These are phyloP conservation scores for Lipomyces sp. DNA, from an alignment of 805 yeast species.

Conservation along the genomic window DNA sequence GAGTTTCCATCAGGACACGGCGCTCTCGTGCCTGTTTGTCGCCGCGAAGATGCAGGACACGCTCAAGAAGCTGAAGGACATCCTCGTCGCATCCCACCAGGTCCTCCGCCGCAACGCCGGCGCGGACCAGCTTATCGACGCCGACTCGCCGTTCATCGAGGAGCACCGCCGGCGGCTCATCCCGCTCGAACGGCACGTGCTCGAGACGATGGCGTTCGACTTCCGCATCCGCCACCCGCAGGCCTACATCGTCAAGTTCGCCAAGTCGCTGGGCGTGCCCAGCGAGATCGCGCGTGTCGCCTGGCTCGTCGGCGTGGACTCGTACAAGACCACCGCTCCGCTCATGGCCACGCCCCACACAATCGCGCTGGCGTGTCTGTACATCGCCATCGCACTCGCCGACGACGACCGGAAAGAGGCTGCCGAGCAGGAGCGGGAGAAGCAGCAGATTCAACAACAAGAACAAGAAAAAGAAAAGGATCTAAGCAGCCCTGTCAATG, in stretches of 20 bases:
- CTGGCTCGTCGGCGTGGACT: constrained; percentile 67
- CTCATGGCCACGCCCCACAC: constrained; percentile 67
- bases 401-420: constrained; percentile 12
- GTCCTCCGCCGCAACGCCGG: constrained; percentile 34
- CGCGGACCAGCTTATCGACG: constrained; percentile 3
- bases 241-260: constrained; percentile 60
- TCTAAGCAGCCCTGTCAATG: too few species aligned
- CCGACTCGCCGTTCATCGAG: constrained; percentile 29
- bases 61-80: constrained; percentile 64
- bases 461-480: too few species aligned
- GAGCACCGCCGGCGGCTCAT: constrained; percentile 49
- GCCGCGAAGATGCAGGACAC: constrained; percentile 79
- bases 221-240: constrained; percentile 65
- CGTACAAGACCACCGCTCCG: constrained; percentile 60
- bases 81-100: constrained; percentile 52
- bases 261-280: constrained; percentile 43
- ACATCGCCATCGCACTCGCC: constrained; percentile 51
- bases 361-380: constrained; percentile 60
- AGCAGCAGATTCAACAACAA: too few species aligned
- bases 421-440: too few species aligned
- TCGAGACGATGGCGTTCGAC: constrained; percentile 74
- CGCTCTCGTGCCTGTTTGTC: constrained; percentile 61
- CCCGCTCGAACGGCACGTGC: constrained; percentile 58
- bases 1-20: constrained; percentile 50
- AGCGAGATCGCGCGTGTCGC: constrained; percentile 51